Evolutionary conservation across 352 stramenopile species (phyloP).

Genomic region (Pythium pyrilobum): DNA sequence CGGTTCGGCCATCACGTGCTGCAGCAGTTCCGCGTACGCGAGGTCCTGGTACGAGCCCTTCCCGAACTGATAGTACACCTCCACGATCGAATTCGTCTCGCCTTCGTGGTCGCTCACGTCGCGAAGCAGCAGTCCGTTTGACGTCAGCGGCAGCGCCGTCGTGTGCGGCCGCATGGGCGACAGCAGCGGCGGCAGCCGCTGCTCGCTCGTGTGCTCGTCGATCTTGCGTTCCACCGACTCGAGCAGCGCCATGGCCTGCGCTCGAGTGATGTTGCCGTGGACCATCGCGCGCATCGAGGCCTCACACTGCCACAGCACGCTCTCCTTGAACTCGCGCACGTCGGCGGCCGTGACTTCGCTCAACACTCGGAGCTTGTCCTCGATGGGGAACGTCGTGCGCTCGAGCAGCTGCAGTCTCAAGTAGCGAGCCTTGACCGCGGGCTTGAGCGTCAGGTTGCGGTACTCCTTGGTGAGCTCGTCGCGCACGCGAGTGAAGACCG

Average conservation of each 20-base stretch:
- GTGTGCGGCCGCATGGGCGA: slow-evolving; percentile 35
- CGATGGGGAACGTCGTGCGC: slow-evolving; percentile 42
- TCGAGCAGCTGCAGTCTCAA: slow-evolving; percentile 68
- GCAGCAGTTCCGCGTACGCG: slow-evolving; percentile 65
- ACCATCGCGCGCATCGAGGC: slow-evolving; percentile 37
- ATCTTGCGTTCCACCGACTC: slow-evolving; percentile 26
- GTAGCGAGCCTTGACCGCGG: slow-evolving; percentile 58
- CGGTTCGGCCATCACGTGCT: slow-evolving; percentile 76
- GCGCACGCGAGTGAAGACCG: slow-evolving; percentile 40
- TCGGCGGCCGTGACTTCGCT: background rate
- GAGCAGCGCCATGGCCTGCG: slow-evolving; percentile 31
- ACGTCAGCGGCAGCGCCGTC: slow-evolving; percentile 41
- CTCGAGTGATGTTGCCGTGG: slow-evolving; percentile 53
- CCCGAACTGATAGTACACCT: slow-evolving; percentile 84
- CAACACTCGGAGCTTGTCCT: slow-evolving; percentile 52
- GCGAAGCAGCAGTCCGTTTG: slow-evolving; percentile 52
- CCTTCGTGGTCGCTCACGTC: slow-evolving; percentile 54
- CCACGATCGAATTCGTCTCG: slow-evolving; percentile 77
- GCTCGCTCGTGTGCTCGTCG: slow-evolving; percentile 8
- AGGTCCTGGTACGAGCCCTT: slow-evolving; percentile 35
- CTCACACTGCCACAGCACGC: slow-evolving; percentile 21
- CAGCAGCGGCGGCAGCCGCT: slow-evolving; percentile 18
- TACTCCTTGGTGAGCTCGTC: slow-evolving; percentile 65
- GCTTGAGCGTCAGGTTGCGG: slow-evolving; percentile 61
- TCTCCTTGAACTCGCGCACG: slow-evolving; percentile 17